Base-by-base conservation (phyloP, 1,284 basidiomycete genomes). In the Tilletiaria anomala region DNA sequence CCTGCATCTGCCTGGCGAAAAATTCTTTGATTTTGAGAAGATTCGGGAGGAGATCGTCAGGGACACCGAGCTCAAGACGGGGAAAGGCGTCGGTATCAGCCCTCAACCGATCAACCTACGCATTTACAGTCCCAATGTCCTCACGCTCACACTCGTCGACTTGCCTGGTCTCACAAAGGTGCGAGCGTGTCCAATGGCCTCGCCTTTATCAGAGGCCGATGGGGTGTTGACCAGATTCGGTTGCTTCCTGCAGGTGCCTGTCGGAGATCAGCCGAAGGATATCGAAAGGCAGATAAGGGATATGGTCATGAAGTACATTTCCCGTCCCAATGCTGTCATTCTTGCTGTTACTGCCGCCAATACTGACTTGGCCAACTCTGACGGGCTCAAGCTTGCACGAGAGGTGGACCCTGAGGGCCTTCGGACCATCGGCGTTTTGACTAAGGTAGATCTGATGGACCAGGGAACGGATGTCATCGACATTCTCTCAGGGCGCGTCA, bases 361-460 rank as follows among this genome's bases (percentile, higher is more conserved):
- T 69, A 83, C 81, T 29, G 91, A 97, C 73, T 74, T 97, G 75
- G 91, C 91, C 44, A 97, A 97, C 72, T 94, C 89, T 17, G 91
- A 96, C 69, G 91, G 91, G 40, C 70, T 97, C 68, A 94, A 96
- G 73, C 72, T 96, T 72, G 91, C 89, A 32, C 76, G 91, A 47
- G 88, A 94, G 62, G 87, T 94, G 20, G 91, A 97, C 67, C 87
- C 89, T 1, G 91, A 96, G 46, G 91, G 91, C 37, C 71, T 80
- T 37, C 76, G 91, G 63, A 97, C 91, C 22, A 93, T 96, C 56
- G 91, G 91, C 76, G 91, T 96, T 15, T 72, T 97, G 62, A 96
- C 91, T 18, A 96, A 97, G 71, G 83, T 97, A 38, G 91, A 97
- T 68, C 73, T 96, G 50, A 96, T 96, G 91, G 91, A 96, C 72